Evolutionary conservation across 805 yeast genomes (phyloP), one percentile per base, ranked within the genome.

Genomic region (Wickerhamomyces bisporus): DNA sequence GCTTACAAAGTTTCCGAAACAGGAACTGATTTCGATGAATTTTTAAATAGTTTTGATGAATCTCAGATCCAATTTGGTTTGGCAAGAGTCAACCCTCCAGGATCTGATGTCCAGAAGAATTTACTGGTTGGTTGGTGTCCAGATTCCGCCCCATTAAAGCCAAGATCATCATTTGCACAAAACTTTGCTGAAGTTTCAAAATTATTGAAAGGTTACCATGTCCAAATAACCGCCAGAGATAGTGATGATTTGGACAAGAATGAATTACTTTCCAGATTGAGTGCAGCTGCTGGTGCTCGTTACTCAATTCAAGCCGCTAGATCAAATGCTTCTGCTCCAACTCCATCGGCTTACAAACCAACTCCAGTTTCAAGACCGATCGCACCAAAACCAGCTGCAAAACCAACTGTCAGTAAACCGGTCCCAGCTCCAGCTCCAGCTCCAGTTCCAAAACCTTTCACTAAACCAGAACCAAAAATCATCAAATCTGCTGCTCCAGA

Each of bases 81-180:
- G 41, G 84, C 86, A 29, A 77, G 95, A 38, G 86, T 91, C 33
- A 77, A 79, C 40, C 95, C 91, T 40, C 91, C 91, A 39, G 94
- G 93, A n/a, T 83, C 95, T 4, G 93, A 85, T 50, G 89, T 93
- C 26, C 75, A 77, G 54, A 93, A 93, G 67, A 70, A 86, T 47
- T 74, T 91, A 24, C 68, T 93, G 34, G 70, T 93, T 27, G 98
- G 97, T 36, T 91, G 96, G 96, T 86, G 95, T 65, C 98, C 98
- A 6, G 98, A 93, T 61, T 86, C 91, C 40, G 89, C 95, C 17
- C 95, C 97, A 46, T 71, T 69, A 55, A 83, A 80, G 56, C 70
- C 81, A 20, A 75, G 87, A 51, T 73, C 86, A 32, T 79, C 88
- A 2, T 85, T 80, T 62, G 88, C 91, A 20, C 65, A 77, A 43